Conservation (phyloP, 75 land plant species). For the Pinus tabuliformis region DNA sequence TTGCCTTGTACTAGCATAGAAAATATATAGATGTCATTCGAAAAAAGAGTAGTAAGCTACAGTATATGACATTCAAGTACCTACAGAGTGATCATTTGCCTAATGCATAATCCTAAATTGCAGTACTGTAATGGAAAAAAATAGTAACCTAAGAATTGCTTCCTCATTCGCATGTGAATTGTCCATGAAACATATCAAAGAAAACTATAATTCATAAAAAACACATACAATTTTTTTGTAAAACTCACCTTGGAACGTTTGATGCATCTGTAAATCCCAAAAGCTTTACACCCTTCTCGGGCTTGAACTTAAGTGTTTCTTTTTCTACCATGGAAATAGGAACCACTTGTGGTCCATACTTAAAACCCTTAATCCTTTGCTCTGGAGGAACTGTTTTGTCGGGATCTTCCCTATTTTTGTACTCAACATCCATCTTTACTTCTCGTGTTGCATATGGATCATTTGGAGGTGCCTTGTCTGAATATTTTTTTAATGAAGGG, state of each 20-base stretch:
- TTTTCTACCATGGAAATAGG: slow-evolving; percentile 72
- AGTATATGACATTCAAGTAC: background rate
- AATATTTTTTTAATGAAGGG: slow-evolving; percentile 84
- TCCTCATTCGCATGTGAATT: background rate
- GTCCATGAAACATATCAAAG: slow-evolving; percentile 1
- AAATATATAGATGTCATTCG: background rate
- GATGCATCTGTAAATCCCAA: slow-evolving; percentile 79
- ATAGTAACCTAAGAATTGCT: background rate
- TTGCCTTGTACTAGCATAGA: background rate
- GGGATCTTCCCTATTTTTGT: slow-evolving; percentile 73
- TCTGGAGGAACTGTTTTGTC: slow-evolving; percentile 78
- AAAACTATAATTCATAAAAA: background rate
- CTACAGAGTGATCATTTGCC: background rate
- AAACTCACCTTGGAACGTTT: slow-evolving; percentile 69
- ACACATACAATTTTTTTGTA: background rate
- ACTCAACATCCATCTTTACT: slow-evolving; percentile 85
- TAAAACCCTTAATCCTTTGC: slow-evolving; percentile 86
- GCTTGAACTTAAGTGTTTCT: slow-evolving; percentile 81
- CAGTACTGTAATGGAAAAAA: background rate
- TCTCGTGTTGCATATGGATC: slow-evolving; percentile 82
- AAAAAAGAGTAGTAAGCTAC: background rate
- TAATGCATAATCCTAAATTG: background rate
- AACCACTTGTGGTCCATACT: slow-evolving; percentile 89
- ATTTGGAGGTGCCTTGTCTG: slow-evolving; percentile 79
- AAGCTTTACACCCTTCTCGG: slow-evolving; percentile 87